phyloP scores from a whole-genome alignment of 768 basidiomycete genomes.

The Trametes cinnabarina region DNA sequence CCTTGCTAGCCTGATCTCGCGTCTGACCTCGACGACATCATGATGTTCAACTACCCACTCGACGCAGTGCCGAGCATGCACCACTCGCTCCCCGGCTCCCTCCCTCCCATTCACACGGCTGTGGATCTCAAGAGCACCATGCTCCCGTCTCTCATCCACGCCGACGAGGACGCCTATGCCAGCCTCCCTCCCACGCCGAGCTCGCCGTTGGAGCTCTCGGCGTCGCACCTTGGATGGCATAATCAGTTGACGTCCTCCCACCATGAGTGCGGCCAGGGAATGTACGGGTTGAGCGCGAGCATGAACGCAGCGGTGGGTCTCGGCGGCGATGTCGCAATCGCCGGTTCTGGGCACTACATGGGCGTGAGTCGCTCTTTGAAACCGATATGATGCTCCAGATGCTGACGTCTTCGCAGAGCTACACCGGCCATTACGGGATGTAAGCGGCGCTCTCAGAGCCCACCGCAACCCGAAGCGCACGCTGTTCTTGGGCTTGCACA shows the following conservation, averaged over 20 bases:
- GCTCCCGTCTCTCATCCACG: conserved; percentile 23
- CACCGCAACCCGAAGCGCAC: not conserved
- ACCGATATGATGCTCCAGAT: not conserved
- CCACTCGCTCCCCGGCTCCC: conserved; percentile 1
- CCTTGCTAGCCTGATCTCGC: conserved; percentile 19
- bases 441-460: not conserved
- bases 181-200: conserved; percentile 26
- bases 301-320: conserved; percentile 4
- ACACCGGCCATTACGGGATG: conserved; percentile 6
- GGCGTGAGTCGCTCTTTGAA: not conserved
- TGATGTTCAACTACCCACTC: conserved; percentile 17
- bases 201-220: conserved; percentile 14
- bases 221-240: conserved; percentile 11
- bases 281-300: conserved; percentile 4
- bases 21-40: conserved; percentile 23
- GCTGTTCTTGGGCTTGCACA: not conserved
- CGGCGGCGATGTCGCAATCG: conserved; percentile 13
- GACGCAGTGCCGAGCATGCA: conserved; percentile 11
- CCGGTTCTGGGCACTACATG: conserved; percentile 10
- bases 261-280: conserved; percentile 1
- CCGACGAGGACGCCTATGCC: conserved; percentile 29
- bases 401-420: not conserved
- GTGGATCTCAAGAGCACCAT: conserved; percentile 1
- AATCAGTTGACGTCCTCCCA: not conserved
- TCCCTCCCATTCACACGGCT: conserved; percentile 8